Evolutionary conservation across 139 green algal species (phyloP), one percentile per base, ranked within the genome.

Genomic region (Chlamydomonas sp.): DNA sequence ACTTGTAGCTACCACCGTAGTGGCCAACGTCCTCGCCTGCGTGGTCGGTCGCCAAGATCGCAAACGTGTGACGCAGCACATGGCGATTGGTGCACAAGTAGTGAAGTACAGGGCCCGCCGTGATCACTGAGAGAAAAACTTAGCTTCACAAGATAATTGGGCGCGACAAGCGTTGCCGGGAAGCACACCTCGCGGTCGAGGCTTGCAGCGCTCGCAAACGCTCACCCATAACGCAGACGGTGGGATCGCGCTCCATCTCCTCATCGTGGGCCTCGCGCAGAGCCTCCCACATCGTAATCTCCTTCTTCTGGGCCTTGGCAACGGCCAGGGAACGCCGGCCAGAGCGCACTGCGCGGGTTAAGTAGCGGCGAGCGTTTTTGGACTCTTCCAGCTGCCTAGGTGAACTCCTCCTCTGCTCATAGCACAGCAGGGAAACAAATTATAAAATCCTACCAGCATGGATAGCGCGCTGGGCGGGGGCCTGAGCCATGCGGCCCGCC

Each of bases 1-100:
- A 95, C 92, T 99, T 99, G 95, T 99, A 99, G 58, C 92, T 97
- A 60, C 97, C 97, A 49, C 97, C 97, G 82, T 99, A 99, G 93
- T 99, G 97, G 6, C 97, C 97, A 58, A 99, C 97, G 78, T 99
- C 97, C 94, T 99, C 97, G 57, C 97, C 96, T 96, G 90, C 66
- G 77, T 8, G 8, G 63, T 66, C 61, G 18, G 67, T 20, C 63
- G 49, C 71, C 31, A 49, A 49, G 31, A 49, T 49, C 31, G 31
- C 31, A 49, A 49, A 49, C 31, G 31, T 49, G 31, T 49, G 31
- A 49, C 31, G 31, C 31, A 49, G 31, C 31, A 49, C 31, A 49
- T 49, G 31, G 31, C 31, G 31, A 49, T 49, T 49, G 31, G 31
- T 49, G 31, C 31, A 49, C 31, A 49, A 49, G 31, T 69, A 12